Evolutionary conservation across 1,284 basidiomycete species (phyloP).

Genomic region (Farysia itapuensis): DNA sequence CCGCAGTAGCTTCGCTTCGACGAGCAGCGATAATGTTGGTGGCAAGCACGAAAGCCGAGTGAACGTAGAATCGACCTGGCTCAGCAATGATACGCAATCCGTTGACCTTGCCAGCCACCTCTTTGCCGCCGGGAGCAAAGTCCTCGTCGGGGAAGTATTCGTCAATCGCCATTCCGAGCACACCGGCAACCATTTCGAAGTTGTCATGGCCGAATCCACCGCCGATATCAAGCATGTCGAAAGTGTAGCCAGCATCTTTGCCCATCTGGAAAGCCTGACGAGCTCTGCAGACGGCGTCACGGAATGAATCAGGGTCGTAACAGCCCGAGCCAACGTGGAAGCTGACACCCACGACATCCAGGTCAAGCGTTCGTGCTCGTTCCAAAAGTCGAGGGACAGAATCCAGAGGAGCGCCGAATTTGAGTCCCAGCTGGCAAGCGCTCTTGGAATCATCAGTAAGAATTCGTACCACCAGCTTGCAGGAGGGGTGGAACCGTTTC

Average conservation of each 20-base stretch:
- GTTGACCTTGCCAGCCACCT: constrained; percentile 61
- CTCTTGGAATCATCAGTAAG: constrained; percentile 95
- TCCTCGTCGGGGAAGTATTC: constrained; percentile 76
- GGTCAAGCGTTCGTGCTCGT: constrained; percentile 75
- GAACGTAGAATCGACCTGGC: constrained; percentile 95
- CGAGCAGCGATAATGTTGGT: constrained; percentile 86
- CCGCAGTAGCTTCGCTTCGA: constrained; percentile 23
- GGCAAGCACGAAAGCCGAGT: constrained; percentile 84
- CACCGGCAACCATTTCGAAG: constrained; percentile 78
- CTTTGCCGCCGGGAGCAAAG: constrained; percentile 52
- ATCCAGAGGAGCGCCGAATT: constrained; percentile 90
- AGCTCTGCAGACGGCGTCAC: constrained; percentile 84
- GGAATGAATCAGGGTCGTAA: constrained; percentile 86
- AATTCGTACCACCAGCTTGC: constrained; percentile 89
- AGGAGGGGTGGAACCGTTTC: constrained; percentile 75
- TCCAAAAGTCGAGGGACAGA: constrained; percentile 77
- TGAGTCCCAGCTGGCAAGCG: constrained; percentile 88
- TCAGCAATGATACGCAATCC: constrained; percentile 88
- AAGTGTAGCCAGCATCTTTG: constrained; percentile 75
- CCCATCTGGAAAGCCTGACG: constrained; percentile 86
- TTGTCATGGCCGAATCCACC: constrained; percentile 91
- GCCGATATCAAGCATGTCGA: constrained; percentile 85
- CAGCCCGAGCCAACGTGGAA: constrained; percentile 99
- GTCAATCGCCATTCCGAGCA: constrained; percentile 74
- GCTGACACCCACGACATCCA: constrained; percentile 90